Percentiles rank a stretch among this genome's conserved stretches.
Conservation (phyloP, 75 land plant species). For the Ceratopteris richardii region DNA sequence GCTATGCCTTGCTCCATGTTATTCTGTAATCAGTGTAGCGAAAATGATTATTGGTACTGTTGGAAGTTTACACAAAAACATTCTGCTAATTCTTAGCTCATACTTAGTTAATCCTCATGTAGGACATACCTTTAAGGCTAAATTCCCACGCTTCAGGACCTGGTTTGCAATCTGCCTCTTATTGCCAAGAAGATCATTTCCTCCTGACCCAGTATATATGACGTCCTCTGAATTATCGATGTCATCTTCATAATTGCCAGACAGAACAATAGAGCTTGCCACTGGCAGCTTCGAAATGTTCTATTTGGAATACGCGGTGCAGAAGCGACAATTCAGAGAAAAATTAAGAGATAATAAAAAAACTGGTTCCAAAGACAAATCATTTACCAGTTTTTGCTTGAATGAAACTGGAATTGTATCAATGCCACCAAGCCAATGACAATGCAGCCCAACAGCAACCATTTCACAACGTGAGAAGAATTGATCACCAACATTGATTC, state of each 20-base stretch:
- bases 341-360: no score
- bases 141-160: conserved; percentile 23
- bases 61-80: no score
- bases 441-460: conserved; percentile 72
- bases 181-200: conserved; percentile 26
- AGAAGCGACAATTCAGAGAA: no score
- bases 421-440: conserved; percentile 86
- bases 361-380: no score
- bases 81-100: no score
- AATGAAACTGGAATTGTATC: conserved; percentile 50
- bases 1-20: conserved; percentile 35
- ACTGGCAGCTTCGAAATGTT: conserved; percentile 22
- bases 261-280: conserved; percentile 34
- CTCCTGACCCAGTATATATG: conserved; percentile 36
- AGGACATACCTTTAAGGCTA: conserved; percentile 25
- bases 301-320: neutral
- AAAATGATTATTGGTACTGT: neutral
- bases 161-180: conserved; percentile 23
- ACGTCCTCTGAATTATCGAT: conserved; percentile 30
- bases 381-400: conserved; percentile 2
- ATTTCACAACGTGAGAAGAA: conserved; percentile 83
- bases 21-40: conserved; percentile 42
- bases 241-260: conserved; percentile 39
- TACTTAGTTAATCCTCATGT: no score
- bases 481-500: conserved; percentile 73